Conservation (phyloP, 164 flowering plant genomes). For the Liriodendron chinense region DNA sequence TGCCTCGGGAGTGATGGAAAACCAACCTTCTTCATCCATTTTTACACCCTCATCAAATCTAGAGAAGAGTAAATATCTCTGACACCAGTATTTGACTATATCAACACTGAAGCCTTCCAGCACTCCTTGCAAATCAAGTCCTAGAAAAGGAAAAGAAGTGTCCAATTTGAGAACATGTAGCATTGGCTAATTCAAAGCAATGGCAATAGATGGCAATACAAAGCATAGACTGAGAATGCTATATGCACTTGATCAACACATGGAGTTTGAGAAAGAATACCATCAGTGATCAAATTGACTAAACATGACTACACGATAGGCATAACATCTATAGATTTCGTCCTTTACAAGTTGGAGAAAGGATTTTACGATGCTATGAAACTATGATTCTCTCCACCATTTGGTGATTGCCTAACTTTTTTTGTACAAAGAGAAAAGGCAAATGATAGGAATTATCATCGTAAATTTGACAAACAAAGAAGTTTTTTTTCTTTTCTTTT, state of each 20-base stretch:
- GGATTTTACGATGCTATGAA: no score
- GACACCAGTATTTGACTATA: constrained; percentile 76
- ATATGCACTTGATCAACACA: no score
- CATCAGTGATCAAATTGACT: neutral
- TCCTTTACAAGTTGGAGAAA: no score
- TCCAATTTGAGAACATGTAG: neutral
- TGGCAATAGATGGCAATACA: neutral
- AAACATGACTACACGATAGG: neutral
- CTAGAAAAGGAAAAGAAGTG: constrained; percentile 5
- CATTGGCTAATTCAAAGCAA: neutral
- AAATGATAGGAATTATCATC: no score
- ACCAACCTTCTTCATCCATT: constrained; percentile 99
- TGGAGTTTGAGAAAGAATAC: neutral
- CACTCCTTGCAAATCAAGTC: constrained; percentile 21
- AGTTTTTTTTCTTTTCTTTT: no score
- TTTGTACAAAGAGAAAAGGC: no score
- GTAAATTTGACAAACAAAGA: neutral
- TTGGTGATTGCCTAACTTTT: no score
- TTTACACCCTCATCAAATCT: constrained; percentile 80
- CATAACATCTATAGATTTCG: neutral
- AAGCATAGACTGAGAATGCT: neutral
- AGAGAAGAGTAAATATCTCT: constrained; percentile 69
- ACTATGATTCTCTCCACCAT: no score
- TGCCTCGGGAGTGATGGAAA: constrained; percentile 90
- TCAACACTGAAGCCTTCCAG: constrained; percentile 32